Conservation (phyloP, 139 green algal genomes). For the Deuterostichococcus epilithicus region DNA sequence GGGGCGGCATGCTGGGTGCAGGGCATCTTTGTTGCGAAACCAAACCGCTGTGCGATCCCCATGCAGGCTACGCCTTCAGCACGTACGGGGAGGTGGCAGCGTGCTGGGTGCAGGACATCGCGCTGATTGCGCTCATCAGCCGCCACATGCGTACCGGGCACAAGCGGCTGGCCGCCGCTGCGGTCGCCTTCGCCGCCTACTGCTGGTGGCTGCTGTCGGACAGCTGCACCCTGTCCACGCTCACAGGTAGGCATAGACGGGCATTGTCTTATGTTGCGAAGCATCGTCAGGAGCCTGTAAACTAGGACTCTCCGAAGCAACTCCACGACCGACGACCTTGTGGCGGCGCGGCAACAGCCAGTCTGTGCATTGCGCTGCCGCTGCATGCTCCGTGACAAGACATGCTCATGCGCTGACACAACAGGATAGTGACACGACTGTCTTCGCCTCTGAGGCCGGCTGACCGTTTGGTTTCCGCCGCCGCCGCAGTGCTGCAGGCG, state of each 20-base stretch:
- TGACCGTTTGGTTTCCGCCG: background rate
- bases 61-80: constrained; percentile 52
- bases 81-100: constrained; percentile 59
- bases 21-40: constrained; percentile 33
- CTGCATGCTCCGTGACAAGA: too few species aligned
- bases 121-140: constrained; percentile 57
- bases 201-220: constrained; percentile 33
- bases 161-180: background rate
- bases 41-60: background rate
- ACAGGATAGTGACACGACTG: too few species aligned
- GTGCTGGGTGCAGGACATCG: constrained; percentile 64
- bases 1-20: constrained; percentile 56
- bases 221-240: constrained; percentile 6
- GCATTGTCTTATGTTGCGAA: too few species aligned
- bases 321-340: too few species aligned
- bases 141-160: constrained; percentile 5
- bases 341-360: too few species aligned
- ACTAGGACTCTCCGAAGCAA: too few species aligned
- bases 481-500: constrained; percentile 47
- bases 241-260: constrained; percentile 8
- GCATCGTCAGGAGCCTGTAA: too few species aligned
- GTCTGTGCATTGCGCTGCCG: too few species aligned
- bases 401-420: too few species aligned
- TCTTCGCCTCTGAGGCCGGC: too few species aligned
- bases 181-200: background rate